Evolutionary conservation across 108 stramenopile species (phyloP), one percentile per base, ranked within the genome.

Genomic region (Cyclotella choctawhatcheeana): DNA sequence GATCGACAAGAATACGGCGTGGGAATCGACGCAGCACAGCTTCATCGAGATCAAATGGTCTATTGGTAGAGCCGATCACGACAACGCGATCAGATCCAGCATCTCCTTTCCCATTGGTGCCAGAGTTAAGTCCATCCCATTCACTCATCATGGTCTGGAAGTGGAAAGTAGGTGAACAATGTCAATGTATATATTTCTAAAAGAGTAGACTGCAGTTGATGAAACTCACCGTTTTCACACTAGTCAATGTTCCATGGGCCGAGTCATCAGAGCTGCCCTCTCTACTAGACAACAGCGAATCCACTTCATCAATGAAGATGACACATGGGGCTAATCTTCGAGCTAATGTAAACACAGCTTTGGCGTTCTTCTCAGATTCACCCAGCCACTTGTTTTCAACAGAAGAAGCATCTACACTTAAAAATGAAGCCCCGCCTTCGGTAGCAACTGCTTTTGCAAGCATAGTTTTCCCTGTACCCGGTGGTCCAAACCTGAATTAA

Each of bases 371-470:
- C 83, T 99, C 98, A 21, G 92, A 94, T 68, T 98, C 98, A 26
- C 97, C 97, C 18, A 99, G 87, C 97, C 97, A 99, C 69, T 99
- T 99, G 84, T 97, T 98, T 82, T 97, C 97, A 40, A 99, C 94
- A 43, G 94, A 93, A 24, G 94, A 96, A 22, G 98, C 97, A 76
- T 97, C 97, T 12, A 99, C 93, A 67, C 91, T 90, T 31, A 99
- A 83, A 63, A 99, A 99, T 31, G 93, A 96, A 3, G 97, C 97
- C 2, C 98, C 98, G 16, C 97, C 97, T 81, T 98, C 98, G 6
- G 98, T 99, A 3, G 98, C 98, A 12, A 99, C 97, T 24, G 98
- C 98, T 79, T 98, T 99, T 22, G 97, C 97, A 7, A 99, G 86
- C 93, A 97, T 93, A 2, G 96, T 92, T 69, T 93, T 94, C 1